Evolutionary conservation across 2,329 filamentous ascomycete genomes (phyloP), one percentile per base, ranked within the genome.

Genomic region (Fusarium brachygibbosum): DNA sequence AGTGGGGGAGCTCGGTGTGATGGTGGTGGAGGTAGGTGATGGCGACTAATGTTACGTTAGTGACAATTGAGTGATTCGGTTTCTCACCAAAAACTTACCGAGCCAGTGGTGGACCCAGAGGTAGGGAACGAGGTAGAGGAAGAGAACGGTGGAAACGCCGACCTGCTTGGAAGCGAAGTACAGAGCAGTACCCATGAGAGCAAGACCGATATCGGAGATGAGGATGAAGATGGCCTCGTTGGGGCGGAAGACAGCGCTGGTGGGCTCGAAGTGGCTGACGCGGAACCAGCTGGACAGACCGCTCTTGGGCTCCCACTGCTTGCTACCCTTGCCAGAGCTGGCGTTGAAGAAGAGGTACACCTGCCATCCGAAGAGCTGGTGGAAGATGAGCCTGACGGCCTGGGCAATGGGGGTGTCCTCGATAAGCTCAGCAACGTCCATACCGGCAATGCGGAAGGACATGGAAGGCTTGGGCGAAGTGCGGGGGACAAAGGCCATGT

Each of bases 21-120:
- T 88, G 91, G 83, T 93, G 90, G 79, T 93, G 90, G 21, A 93
- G 88, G 79, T 91, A 93, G 48, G 90, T 93, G 76, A 93, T 92
- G 67, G 89, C 89, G 21, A 93, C 89, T 88, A 61, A 29, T 41
- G 28, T 37, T 21, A 31, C 32, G 46, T 72, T 32, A 69, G 60
- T 28, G 13, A 41, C 35, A 41, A 16, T 37, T 34, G 52, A 41
- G n/a, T 25, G 11, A 38, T 49, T 38, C 28, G 17, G 38, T n/a
- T 12, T 29, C 6, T 17, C 5, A 6, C 9, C 14, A 23, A 53
- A 46, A 32, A 40, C 84, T 73, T 80, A 88, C 86, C 84, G 55
- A 92, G 83, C 89, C 89, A 92, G 82, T 91, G 87, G 81, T 92
- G 88, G 34, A 90, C 85, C 89, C 89, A 91, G 63, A 91, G 75